A percentile compares a stretch with the other conserved stretches of the same genome.
phyloP scores from a whole-genome alignment of 106 monocot species.

The Acorus gramineus region DNA sequence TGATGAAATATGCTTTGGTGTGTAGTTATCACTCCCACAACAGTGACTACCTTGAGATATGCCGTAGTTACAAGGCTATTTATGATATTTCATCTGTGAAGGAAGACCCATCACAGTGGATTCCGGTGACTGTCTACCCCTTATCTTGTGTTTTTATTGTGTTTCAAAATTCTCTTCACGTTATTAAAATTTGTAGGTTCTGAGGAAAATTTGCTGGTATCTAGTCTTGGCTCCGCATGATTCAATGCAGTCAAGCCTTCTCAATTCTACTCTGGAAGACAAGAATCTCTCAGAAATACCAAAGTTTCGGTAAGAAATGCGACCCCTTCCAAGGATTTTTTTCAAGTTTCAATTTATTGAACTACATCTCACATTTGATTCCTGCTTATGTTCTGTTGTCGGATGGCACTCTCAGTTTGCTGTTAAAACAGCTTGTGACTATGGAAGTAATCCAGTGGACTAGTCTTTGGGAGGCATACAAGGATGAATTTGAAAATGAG shows the following conservation, averaged over 20 bases:
- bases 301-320: conserved; percentile 53
- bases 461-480: conserved; percentile 71
- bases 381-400: background rate
- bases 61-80: conserved; percentile 88
- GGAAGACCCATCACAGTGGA: conserved; percentile 81
- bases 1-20: background rate
- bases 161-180: background rate
- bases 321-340: background rate
- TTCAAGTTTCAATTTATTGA: background rate
- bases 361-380: background rate
- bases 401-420: conserved; percentile 21
- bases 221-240: conserved; percentile 86
- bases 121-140: conserved; percentile 41
- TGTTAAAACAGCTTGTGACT: conserved; percentile 89
- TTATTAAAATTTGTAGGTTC: conserved; percentile 39
- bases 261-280: conserved; percentile 86
- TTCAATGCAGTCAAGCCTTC: conserved; percentile 99
- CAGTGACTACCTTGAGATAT: conserved; percentile 95
- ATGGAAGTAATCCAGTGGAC: conserved; percentile 99
- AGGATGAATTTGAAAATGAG: conserved; percentile 89
- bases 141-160: background rate
- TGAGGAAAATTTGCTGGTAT: conserved; percentile 98
- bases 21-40: conserved; percentile 73
- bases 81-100: conserved; percentile 90
- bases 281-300: conserved; percentile 93